Evolutionary conservation across 73 alveolate species (phyloP), one percentile per base, ranked within the genome.

Genomic region (Blepharisma japonicum): DNA sequence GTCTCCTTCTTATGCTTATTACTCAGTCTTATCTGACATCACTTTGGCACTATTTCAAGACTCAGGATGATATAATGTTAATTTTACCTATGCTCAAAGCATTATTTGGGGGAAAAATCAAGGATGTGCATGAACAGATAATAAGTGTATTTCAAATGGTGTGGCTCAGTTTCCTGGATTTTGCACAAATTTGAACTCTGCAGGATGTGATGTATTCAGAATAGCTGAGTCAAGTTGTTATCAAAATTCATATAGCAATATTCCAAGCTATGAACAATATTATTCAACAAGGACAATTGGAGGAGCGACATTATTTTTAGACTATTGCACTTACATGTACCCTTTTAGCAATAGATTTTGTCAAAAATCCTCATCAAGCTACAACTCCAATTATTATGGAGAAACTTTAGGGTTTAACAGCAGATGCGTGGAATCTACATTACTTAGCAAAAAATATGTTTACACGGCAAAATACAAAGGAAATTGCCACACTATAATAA

Each of bases 21-120:
- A 82, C 56, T 38, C 18, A 20, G 84, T 76, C 21, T 7, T 86
- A 39, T 78, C 88, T 71, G 84, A 79, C 56, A 86, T 86, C 8
- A 72, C 92, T 74, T 50, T 86, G 27, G 87, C 92, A 45, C 55
- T 86, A 66, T 86, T 86, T 53, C 78, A 86, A 71, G 92, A 83
- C 48, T 80, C 84, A 14, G 86, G 86, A 23, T 86, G 86, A 85
- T 86, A 86, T 53, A 38, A 56, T 7, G 72, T 56, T 8, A 21
- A 56, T 20, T 56, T 14, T 56, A 56, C 42, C 6, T 14, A 7
- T 8, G 72, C 45, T 7, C 20, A 7, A 9, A 38, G 6, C 18
- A 7, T 20, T 6, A 56, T 56, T 9, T 56, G 7, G 9, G 72
- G 72, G 42, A 56, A 56, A 56, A 21, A 56, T 20, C 7, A 8